Percentiles rank a stretch among this genome's conserved stretches.
Evolutionary conservation across 345 rosid genomes (phyloP).

Genomic region (Acer campestre): DNA sequence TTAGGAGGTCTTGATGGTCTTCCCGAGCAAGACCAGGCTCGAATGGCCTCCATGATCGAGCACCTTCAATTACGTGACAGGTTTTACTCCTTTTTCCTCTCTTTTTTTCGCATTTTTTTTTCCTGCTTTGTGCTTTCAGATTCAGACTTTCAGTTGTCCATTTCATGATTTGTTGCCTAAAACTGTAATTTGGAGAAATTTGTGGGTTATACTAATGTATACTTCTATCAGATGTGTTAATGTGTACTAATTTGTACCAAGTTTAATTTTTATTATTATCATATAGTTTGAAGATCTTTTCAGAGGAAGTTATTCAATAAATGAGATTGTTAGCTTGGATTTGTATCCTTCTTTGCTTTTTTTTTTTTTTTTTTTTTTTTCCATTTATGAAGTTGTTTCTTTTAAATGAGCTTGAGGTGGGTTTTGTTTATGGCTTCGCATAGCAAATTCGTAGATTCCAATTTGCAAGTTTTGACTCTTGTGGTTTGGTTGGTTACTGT

Average conservation of each 20-base stretch:
- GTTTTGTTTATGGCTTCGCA: conserved; percentile 22
- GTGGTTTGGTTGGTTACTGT: conserved; percentile 31
- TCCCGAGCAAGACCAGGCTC: conserved; percentile 69
- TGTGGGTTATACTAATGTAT: not conserved
- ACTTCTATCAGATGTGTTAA: not conserved
- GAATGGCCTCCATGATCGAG: conserved; percentile 84
- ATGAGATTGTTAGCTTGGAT: too few relatives aligned
- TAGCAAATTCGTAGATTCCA: conserved; percentile 1
- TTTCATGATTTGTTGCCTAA: not conserved
- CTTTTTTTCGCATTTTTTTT: not conserved
- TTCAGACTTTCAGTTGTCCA: not conserved
- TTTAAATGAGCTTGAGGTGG: not conserved
- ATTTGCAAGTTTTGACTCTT: conserved; percentile 9
- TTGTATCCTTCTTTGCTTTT: too few relatives aligned
- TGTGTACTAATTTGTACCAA: not conserved
- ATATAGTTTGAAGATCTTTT: not conserved
- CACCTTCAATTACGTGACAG: conserved; percentile 91
- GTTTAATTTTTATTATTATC: not conserved
- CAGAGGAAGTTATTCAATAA: too few relatives aligned
- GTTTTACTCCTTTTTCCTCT: conserved; percentile 33
- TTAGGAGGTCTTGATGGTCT: conserved; percentile 80
- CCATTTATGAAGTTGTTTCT: not conserved
- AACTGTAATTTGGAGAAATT: not conserved
- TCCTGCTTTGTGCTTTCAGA: not conserved
- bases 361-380: too few relatives aligned